These are phyloP conservation scores for Candida glaebosa DNA, from an alignment of 805 yeast species.

Conservation along the genomic window DNA sequence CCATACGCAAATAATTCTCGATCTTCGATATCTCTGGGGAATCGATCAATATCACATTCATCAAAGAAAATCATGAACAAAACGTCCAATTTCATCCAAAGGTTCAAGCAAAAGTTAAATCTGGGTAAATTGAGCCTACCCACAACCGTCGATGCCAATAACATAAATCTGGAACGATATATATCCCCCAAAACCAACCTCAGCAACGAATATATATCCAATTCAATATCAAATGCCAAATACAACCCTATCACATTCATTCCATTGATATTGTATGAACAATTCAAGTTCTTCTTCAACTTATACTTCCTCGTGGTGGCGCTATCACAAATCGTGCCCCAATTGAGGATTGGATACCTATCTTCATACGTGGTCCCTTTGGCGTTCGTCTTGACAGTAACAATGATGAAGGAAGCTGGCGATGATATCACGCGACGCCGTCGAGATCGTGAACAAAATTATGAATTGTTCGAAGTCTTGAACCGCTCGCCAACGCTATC, in stretches of 20 bases:
- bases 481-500: constrained; percentile 19
- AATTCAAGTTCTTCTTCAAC: constrained; percentile 95
- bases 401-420: constrained; percentile 93
- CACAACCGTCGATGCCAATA: constrained; percentile 2
- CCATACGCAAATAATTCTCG: constrained; percentile 16
- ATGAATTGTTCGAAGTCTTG: constrained; percentile 74
- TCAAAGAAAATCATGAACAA: constrained; percentile 10
- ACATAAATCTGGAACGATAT: constrained; percentile 25
- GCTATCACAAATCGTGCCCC: constrained; percentile 86
- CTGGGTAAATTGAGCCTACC: constrained; percentile 18
- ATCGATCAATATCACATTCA: constrained; percentile 10
- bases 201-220: constrained; percentile 45
- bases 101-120: constrained; percentile 24
- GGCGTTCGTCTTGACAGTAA: constrained; percentile 86
- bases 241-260: constrained; percentile 84
- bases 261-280: constrained; percentile 88
- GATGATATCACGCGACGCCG: constrained; percentile 91
- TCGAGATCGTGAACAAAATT: constrained; percentile 85
- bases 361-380: constrained; percentile 92
- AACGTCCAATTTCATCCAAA: constrained; percentile 16
- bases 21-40: constrained; percentile 15
- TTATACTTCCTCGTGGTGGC: constrained; percentile 90
- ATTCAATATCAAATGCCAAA: constrained; percentile 91
- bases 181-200: constrained; percentile 20
- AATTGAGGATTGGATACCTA: constrained; percentile 85